phyloP scores from a whole-genome alignment of 2,329 filamentous ascomycete genomes.

The Rutstroemia sp. region DNA sequence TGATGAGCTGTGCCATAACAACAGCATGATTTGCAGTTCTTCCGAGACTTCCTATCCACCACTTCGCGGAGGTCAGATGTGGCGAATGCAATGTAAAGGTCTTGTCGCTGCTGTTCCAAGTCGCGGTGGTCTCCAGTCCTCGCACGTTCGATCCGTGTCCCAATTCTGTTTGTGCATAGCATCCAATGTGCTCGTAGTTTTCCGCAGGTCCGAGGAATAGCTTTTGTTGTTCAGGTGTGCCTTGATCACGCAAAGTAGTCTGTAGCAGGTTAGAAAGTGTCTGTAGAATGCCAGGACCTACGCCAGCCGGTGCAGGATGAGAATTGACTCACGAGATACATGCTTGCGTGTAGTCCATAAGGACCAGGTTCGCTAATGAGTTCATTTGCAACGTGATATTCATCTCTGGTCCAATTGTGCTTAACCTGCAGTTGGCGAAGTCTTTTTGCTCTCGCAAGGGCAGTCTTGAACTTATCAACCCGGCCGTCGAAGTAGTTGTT shows the following conservation, averaged over 20 bases:
- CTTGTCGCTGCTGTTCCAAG: conserved; percentile 66
- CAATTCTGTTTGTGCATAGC: conserved; percentile 75
- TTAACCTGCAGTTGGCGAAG: conserved; percentile 58
- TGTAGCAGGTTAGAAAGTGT: conserved; percentile 22
- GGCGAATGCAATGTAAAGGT: conserved; percentile 71
- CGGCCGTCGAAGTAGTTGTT: conserved; percentile 70
- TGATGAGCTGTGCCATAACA: conserved; percentile 70
- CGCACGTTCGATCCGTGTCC: conserved; percentile 73
- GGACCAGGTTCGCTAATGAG: conserved; percentile 68
- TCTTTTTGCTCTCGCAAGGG: conserved; percentile 63
- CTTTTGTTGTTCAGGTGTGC: conserved; percentile 65
- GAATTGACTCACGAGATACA: conserved; percentile 50
- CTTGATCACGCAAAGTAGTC: conserved; percentile 65
- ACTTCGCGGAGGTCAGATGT: conserved; percentile 68
- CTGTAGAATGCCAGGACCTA: too few species aligned
- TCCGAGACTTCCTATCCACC: conserved; percentile 78
- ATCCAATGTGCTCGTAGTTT: conserved; percentile 67
- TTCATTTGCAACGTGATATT: conserved; percentile 57
- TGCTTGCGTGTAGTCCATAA: conserved; percentile 63
- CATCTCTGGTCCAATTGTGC: conserved; percentile 60
- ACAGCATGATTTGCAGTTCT: conserved; percentile 70
- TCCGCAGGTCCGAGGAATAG: conserved; percentile 62
- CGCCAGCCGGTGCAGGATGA: too few species aligned
- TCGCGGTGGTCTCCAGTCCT: conserved; percentile 41
- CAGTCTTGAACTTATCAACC: conserved; percentile 59